These are phyloP conservation scores for Brasilioporus rufonigricans DNA, from an alignment of 768 basidiomycete species.

Conservation along the genomic window DNA sequence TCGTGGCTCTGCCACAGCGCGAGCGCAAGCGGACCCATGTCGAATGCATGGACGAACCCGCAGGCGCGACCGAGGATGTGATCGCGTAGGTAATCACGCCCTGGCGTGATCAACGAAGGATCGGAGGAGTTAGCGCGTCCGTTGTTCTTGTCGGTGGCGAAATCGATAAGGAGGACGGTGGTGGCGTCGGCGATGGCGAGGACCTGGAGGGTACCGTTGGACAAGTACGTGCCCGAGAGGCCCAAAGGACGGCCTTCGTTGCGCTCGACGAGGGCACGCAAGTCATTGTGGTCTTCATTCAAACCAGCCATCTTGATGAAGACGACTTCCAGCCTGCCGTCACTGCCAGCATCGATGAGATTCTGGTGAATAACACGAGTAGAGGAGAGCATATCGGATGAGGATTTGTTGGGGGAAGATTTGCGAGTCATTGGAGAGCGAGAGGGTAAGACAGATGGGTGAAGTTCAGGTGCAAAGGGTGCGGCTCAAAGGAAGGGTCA, in stretches of 20 bases:
- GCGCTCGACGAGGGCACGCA: conserved; percentile 26
- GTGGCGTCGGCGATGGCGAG: conserved; percentile 29
- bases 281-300: conserved; percentile 20
- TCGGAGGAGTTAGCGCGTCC: conserved; percentile 28
- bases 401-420: background rate
- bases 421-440: conserved; percentile 1
- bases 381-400: conserved; percentile 4
- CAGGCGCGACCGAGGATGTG: conserved; percentile 27
- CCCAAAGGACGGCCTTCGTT: conserved; percentile 34
- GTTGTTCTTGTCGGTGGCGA: conserved; percentile 32
- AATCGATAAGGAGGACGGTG: conserved; percentile 27
- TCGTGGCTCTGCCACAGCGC: conserved; percentile 29
- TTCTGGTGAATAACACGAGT: conserved; percentile 27
- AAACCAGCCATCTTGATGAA: conserved; percentile 19
- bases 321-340: conserved; percentile 18
- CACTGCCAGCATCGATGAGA: conserved; percentile 24
- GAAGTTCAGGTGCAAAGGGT: background rate
- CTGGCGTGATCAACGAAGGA: conserved; percentile 13
- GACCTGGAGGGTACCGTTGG: conserved; percentile 21
- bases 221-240: conserved; percentile 25
- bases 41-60: conserved; percentile 31
- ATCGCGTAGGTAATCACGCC: conserved; percentile 28
- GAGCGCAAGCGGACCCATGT: conserved; percentile 30
- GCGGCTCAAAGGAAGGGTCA: conserved; percentile 3
- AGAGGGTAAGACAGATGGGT: background rate